These are phyloP conservation scores for Dioscorea alata DNA, from an alignment of 106 monocot species.

Conservation along the genomic window DNA sequence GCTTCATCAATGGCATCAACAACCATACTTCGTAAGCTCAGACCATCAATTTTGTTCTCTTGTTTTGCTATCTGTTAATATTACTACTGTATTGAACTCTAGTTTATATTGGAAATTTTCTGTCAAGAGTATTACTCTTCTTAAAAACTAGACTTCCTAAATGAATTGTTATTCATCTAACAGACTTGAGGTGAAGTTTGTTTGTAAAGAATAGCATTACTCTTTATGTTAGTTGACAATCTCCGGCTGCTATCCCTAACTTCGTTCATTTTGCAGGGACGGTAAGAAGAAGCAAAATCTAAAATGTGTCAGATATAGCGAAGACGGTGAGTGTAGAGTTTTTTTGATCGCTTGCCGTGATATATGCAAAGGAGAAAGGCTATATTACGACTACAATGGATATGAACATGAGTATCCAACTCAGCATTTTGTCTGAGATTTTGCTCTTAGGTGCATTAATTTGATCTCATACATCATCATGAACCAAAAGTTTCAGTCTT, in stretches of 20 bases:
- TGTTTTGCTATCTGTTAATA: background rate
- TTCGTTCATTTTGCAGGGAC: constrained; percentile 41
- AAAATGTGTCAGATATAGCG: constrained; percentile 87
- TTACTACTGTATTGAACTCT: background rate
- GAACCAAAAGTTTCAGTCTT: background rate
- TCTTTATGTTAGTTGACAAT: too few species aligned
- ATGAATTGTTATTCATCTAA: background rate
- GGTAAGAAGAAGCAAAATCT: constrained; percentile 84
- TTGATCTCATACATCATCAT: background rate
- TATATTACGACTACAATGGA: constrained; percentile 94
- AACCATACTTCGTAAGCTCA: constrained; percentile 61
- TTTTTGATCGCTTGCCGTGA: constrained; percentile 86
- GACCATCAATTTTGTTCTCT: background rate
- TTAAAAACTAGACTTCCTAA: too few species aligned
- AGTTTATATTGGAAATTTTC: too few species aligned
- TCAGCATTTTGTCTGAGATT: constrained; percentile 69
- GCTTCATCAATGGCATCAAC: constrained; percentile 92
- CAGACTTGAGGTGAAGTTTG: background rate
- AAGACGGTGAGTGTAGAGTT: constrained; percentile 68
- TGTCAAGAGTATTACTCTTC: too few species aligned
- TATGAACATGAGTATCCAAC: constrained; percentile 88
- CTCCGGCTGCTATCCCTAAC: background rate
- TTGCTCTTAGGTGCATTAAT: background rate
- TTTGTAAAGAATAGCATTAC: too few species aligned
- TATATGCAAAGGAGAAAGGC: constrained; percentile 69